A percentile compares a stretch with the other conserved stretches of the same genome.
These are phyloP conservation scores for Aureobasidium musti DNA, from an alignment of 2,329 filamentous ascomycete genomes.

Conservation along the genomic window DNA sequence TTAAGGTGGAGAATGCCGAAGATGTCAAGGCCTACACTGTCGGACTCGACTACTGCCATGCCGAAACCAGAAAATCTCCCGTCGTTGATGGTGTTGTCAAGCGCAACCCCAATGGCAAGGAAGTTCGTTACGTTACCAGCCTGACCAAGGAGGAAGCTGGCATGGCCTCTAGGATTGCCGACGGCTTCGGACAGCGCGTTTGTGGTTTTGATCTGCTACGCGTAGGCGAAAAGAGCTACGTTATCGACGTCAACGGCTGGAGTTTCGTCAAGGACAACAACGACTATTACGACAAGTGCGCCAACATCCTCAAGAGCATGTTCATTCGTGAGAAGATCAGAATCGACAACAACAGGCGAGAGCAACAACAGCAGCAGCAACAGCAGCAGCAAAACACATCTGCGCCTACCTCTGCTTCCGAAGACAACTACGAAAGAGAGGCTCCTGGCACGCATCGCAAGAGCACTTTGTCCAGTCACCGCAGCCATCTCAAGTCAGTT, in stretches of 20 bases:
- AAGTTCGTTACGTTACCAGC: slow-evolving; percentile 90
- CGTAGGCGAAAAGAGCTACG: slow-evolving; percentile 85
- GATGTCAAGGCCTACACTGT: slow-evolving; percentile 99
- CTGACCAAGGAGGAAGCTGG: slow-evolving; percentile 76
- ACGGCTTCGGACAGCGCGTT: slow-evolving; percentile 88
- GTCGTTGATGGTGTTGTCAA: slow-evolving; percentile 95
- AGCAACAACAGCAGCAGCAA: slow-evolving; percentile 27
- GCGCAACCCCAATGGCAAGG: slow-evolving; percentile 95
- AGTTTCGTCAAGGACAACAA: slow-evolving; percentile 99
- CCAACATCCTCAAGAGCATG: slow-evolving; percentile 81
- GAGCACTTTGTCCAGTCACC: slow-evolving; percentile 42
- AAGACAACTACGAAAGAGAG: slow-evolving; percentile 33
- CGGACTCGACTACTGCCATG: slow-evolving; percentile 88
- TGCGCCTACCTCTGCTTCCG: slow-evolving; percentile 34
- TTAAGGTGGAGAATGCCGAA: slow-evolving; percentile 94
- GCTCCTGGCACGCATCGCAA: slow-evolving; percentile 38
- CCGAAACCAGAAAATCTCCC: slow-evolving; percentile 94
- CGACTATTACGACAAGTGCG: slow-evolving; percentile 92
- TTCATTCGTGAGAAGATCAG: slow-evolving; percentile 78
- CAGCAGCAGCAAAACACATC: slow-evolving; percentile 24
- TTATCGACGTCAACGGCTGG: slow-evolving; percentile 99
- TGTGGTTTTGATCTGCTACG: slow-evolving; percentile 95
- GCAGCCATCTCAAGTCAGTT: slow-evolving; percentile 57
- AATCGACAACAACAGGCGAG: slow-evolving; percentile 47
- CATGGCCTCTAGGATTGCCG: slow-evolving; percentile 87